Evolutionary conservation across 2,329 filamentous ascomycete species (phyloP).

Genomic region (Fusarium globosum): DNA sequence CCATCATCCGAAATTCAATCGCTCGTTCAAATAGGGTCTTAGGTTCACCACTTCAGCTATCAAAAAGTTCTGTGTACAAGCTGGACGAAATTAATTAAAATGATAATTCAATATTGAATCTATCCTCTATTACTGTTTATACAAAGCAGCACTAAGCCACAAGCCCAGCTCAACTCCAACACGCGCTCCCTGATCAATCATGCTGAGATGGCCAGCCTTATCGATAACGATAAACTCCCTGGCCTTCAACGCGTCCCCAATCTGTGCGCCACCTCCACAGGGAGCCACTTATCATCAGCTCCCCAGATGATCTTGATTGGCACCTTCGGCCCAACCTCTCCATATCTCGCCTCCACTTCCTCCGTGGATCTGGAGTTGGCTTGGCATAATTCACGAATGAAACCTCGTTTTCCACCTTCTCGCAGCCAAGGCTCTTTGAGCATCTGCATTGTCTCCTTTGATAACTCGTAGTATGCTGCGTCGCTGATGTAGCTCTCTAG

Average conservation of each 20-base stretch:
- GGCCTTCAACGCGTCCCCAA: conserved; percentile 45
- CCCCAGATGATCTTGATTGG: conserved; percentile 59
- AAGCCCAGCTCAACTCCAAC: conserved; percentile 52
- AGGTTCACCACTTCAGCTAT: no score
- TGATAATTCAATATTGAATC: no score
- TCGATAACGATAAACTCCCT: conserved; percentile 49
- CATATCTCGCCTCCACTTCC: conserved; percentile 52
- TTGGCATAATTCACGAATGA: conserved; percentile 54
- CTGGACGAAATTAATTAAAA: no score
- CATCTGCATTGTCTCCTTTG: conserved; percentile 48
- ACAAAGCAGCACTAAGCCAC: conserved; percentile 43
- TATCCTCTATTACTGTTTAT: rapidly evolving
- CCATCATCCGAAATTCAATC: no score
- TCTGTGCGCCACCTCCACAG: conserved; percentile 49
- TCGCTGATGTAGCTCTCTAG: conserved; percentile 54
- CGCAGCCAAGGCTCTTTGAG: conserved; percentile 52
- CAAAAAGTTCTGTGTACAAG: no score
- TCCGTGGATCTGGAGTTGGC: conserved; percentile 42
- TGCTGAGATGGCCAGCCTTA: conserved; percentile 56
- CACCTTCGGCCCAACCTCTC: conserved; percentile 48
- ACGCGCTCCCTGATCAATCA: conserved; percentile 55
- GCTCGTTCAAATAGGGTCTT: no score
- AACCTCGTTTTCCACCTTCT: conserved; percentile 47
- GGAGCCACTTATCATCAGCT: conserved; percentile 56
- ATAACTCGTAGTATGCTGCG: conserved; percentile 48